A percentile compares a stretch with the other conserved stretches of the same genome.
Evolutionary conservation across 371 early-diverging fungal genomes (phyloP).

Genomic region (Synchytrium microbalum): DNA sequence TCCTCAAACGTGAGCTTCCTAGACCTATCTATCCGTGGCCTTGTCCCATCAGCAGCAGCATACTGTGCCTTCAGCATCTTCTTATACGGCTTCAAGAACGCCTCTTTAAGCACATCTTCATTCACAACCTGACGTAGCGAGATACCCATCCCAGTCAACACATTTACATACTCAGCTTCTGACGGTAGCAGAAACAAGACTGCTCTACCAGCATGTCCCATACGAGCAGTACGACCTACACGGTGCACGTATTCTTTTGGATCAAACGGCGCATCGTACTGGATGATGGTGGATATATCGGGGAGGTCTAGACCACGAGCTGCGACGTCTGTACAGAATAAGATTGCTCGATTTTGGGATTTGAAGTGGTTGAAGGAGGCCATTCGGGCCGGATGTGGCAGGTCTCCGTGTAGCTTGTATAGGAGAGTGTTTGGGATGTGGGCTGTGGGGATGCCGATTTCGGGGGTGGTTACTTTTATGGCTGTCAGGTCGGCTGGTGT

Average conservation of each 20-base stretch:
- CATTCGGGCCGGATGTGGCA: slow-evolving; percentile 69
- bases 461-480: slow-evolving; percentile 9
- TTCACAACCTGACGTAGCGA: not conserved
- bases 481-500: not conserved
- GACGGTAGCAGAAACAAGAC: slow-evolving; percentile 76
- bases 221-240: slow-evolving; percentile 96
- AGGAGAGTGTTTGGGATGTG: slow-evolving; percentile 53
- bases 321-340: slow-evolving; percentile 96
- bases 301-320: slow-evolving; percentile 98
- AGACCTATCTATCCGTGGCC: slow-evolving; percentile 2
- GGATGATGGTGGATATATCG: slow-evolving; percentile 84
- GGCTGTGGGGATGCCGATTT: slow-evolving; percentile 22
- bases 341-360: slow-evolving; percentile 44
- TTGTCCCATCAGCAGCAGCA: slow-evolving; percentile 2
- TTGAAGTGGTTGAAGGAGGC: slow-evolving; percentile 64
- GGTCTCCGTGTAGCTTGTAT: slow-evolving; percentile 82
- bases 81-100: slow-evolving; percentile 10
- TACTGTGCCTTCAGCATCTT: slow-evolving; percentile 1
- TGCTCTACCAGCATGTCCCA: slow-evolving; percentile 80
- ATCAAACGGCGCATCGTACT: slow-evolving; percentile 96
- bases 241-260: slow-evolving; percentile 94
- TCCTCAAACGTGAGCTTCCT: slow-evolving; percentile 24
- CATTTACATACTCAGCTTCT: slow-evolving; percentile 74
- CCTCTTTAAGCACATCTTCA: slow-evolving; percentile 2
- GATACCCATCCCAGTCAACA: slow-evolving; percentile 40